phyloP scores from a whole-genome alignment of 1,284 basidiomycete species.

The Leccinum insolens region DNA sequence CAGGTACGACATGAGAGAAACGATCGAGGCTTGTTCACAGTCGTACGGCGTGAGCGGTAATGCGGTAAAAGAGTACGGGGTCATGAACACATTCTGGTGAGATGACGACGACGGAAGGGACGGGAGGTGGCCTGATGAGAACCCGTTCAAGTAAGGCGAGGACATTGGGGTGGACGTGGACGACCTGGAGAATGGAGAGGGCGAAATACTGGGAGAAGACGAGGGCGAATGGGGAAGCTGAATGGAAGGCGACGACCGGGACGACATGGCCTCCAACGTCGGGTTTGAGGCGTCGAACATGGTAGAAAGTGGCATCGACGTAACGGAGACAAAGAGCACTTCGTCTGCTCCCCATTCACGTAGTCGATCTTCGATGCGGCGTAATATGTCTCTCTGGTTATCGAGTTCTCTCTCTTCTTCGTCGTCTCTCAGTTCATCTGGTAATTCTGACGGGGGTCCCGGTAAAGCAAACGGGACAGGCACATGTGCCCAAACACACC shows the following conservation, averaged over 20 bases:
- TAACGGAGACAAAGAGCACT: conserved; percentile 52
- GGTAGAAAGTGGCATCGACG: conserved; percentile 26
- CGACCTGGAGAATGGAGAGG: conserved; percentile 37
- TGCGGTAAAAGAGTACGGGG: conserved; percentile 33
- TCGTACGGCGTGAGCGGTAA: conserved; percentile 33
- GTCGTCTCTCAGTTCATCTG: conserved; percentile 33
- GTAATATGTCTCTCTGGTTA: conserved; percentile 29
- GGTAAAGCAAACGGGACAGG: conserved; percentile 44
- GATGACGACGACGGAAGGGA: conserved; percentile 31
- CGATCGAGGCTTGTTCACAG: conserved; percentile 39
- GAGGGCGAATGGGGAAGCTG: conserved; percentile 30
- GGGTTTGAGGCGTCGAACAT: conserved; percentile 33
- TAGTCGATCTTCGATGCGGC: conserved; percentile 53
- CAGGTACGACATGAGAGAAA: conserved; percentile 55
- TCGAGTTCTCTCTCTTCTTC: conserved; percentile 36
- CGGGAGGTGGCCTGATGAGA: conserved; percentile 31
- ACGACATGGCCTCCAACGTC: conserved; percentile 21
- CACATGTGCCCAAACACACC: conserved; percentile 72
- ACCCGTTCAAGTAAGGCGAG: conserved; percentile 30
- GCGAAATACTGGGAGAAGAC: conserved; percentile 35
- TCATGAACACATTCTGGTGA: conserved; percentile 27
- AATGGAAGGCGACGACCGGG: conserved; percentile 31
- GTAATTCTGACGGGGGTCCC: conserved; percentile 25
- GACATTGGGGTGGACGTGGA: conserved; percentile 36
- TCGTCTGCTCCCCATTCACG: conserved; percentile 68